phyloP scores from a whole-genome alignment of 768 basidiomycete species.

The Phylloporus sp. region DNA sequence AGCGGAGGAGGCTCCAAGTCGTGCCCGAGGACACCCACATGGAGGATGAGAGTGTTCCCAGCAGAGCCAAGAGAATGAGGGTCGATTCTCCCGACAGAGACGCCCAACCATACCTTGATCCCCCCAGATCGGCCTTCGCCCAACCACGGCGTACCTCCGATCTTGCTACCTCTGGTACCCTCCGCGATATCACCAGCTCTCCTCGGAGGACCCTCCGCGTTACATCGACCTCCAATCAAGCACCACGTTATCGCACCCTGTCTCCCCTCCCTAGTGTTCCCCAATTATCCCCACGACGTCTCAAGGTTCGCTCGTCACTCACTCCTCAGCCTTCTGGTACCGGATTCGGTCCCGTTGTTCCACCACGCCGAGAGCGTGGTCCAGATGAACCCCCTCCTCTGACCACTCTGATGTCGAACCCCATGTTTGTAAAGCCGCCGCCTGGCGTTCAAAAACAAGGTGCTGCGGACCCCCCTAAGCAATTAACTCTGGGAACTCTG shows the following conservation, averaged over 20 bases:
- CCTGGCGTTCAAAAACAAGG: constrained; percentile 23
- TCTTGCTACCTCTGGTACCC: constrained; percentile 17
- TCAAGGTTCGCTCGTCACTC: constrained; percentile 60
- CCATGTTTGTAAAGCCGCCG: constrained; percentile 66
- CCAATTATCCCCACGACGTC: constrained; percentile 38
- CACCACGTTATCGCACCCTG: constrained; percentile 35
- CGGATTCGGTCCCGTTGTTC: constrained; percentile 39
- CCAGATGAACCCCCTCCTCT: constrained; percentile 68
- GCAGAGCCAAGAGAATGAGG: constrained; percentile 48
- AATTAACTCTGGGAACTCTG: constrained; percentile 53
- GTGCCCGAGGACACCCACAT: constrained; percentile 21
- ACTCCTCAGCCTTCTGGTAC: constrained; percentile 59
- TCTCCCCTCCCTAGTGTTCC: constrained; percentile 37
- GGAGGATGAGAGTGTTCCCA: constrained; percentile 31
- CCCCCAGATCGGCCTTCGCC: constrained; percentile 43
- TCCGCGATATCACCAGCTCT: constrained; percentile 22
- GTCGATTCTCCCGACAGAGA: constrained; percentile 45
- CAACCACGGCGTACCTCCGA: constrained; percentile 20
- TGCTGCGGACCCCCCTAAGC: constrained; percentile 24
- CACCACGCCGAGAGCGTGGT: constrained; percentile 41
- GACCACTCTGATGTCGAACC: constrained; percentile 55
- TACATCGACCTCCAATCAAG: constrained; percentile 28
- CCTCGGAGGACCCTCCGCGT: constrained; percentile 31
- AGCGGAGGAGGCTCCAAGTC: constrained; percentile 46
- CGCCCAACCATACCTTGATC: constrained; percentile 47